Evolutionary conservation across 2,329 filamentous ascomycete genomes (phyloP).

Genomic region (Pseudogymnoascus sp.): DNA sequence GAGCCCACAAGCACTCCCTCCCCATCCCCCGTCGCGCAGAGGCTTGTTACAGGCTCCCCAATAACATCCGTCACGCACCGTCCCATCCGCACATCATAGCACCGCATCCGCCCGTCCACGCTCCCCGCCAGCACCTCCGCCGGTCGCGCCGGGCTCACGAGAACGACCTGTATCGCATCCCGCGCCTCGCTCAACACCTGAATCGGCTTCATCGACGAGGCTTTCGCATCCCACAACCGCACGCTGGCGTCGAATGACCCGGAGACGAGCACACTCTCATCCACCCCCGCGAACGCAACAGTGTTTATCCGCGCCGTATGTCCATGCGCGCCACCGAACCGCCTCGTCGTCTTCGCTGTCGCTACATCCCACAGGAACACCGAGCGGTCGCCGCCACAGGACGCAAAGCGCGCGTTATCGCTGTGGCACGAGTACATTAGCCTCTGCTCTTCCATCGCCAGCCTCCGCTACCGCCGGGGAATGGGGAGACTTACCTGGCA

Average conservation of each 20-base stretch:
- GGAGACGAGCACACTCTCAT: slow-evolving; percentile 62
- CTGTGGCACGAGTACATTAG: neutral
- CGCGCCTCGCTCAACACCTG: slow-evolving; percentile 65
- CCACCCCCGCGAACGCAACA: slow-evolving; percentile 69
- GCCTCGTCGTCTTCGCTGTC: slow-evolving; percentile 64
- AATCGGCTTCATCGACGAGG: slow-evolving; percentile 49
- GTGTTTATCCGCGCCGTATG: slow-evolving; percentile 58
- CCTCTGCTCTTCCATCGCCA: neutral
- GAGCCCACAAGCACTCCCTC: slow-evolving; percentile 65
- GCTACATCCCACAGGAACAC: slow-evolving; percentile 95
- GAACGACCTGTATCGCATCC: slow-evolving; percentile 46
- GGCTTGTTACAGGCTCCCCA: slow-evolving; percentile 63
- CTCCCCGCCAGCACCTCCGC: slow-evolving; percentile 62
- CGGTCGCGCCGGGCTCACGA: slow-evolving; percentile 4
- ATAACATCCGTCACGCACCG: slow-evolving; percentile 62
- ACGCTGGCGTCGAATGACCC: slow-evolving; percentile 70
- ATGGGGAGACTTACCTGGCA: neutral
- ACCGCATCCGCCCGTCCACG: slow-evolving; percentile 73
- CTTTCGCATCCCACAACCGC: slow-evolving; percentile 63
- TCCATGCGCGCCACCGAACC: slow-evolving; percentile 52
- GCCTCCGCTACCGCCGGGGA: too few species aligned
- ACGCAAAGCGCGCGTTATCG: slow-evolving; percentile 79
- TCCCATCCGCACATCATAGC: slow-evolving; percentile 77
- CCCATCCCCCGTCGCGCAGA: slow-evolving; percentile 62
- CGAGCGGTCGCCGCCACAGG: slow-evolving; percentile 78